These are phyloP conservation scores for Clathrus columnatus DNA, from an alignment of 768 basidiomycete genomes.

Conservation along the genomic window DNA sequence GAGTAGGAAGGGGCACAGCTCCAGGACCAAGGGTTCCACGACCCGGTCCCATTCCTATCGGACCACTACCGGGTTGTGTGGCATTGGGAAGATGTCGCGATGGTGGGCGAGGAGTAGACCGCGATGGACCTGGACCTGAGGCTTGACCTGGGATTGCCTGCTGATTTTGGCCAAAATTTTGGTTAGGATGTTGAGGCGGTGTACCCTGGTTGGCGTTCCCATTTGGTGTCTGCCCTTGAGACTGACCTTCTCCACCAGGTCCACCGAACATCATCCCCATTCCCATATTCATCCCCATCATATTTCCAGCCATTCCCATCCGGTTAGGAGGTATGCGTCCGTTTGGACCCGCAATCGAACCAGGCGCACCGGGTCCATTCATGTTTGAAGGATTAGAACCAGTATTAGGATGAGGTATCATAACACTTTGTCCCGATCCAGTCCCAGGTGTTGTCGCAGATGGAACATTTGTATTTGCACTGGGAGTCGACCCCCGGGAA, in stretches of 20 bases:
- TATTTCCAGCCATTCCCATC: background rate
- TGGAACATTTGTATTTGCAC: background rate
- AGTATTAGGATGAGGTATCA: background rate
- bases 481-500: background rate
- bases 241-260: background rate
- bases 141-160: background rate
- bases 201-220: background rate
- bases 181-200: constrained; percentile 15
- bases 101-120: constrained; percentile 1
- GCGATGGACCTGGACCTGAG: background rate
- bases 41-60: background rate
- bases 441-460: background rate
- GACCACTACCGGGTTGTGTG: background rate
- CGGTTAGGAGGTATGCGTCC: background rate
- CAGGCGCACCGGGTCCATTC: too few species aligned
- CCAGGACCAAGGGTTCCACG: background rate
- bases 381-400: background rate
- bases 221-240: background rate
- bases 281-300: background rate
- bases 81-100: background rate
- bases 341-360: background rate
- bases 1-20: background rate
- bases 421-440: background rate
- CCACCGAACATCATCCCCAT: background rate
- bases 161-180: background rate